Percentiles rank a stretch among this genome's conserved stretches.
Conservation (phyloP, 441 rosid genomes). For the Corymbia citriodora region DNA sequence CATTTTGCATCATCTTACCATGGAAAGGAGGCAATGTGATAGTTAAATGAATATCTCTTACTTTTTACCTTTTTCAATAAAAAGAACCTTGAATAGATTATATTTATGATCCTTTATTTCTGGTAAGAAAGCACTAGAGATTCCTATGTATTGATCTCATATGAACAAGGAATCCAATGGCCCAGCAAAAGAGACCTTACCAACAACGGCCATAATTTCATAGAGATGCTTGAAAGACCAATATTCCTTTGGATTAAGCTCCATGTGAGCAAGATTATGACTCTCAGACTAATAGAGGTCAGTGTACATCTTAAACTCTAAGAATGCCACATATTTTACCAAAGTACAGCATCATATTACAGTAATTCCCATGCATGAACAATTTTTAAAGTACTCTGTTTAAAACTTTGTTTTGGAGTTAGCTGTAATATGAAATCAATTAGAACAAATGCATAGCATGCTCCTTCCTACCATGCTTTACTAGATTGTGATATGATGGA, state of each 20-base stretch:
- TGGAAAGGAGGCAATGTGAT: neutral
- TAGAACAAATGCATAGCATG: neutral
- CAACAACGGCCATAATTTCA: neutral
- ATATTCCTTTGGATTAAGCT: neutral
- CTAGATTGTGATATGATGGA: neutral
- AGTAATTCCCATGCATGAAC: neutral
- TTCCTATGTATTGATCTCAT: neutral
- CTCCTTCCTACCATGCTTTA: neutral
- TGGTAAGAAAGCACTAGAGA: neutral
- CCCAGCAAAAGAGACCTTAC: neutral
- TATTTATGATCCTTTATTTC: neutral
- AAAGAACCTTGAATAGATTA: neutral
- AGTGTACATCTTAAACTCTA: neutral
- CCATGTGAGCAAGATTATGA: neutral
- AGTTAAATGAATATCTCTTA: neutral
- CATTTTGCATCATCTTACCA: neutral
- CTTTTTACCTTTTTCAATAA: neutral
- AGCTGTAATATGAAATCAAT: neutral
- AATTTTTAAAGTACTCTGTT: neutral
- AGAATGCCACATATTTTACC: neutral
- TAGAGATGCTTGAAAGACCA: neutral
- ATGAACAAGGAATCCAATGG: neutral
- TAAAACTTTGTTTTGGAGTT: neutral
- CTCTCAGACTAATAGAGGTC: neutral
- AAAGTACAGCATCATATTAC: neutral